These are phyloP conservation scores for Ceriops decandra DNA, from an alignment of 345 rosid species.

Conservation along the genomic window DNA sequence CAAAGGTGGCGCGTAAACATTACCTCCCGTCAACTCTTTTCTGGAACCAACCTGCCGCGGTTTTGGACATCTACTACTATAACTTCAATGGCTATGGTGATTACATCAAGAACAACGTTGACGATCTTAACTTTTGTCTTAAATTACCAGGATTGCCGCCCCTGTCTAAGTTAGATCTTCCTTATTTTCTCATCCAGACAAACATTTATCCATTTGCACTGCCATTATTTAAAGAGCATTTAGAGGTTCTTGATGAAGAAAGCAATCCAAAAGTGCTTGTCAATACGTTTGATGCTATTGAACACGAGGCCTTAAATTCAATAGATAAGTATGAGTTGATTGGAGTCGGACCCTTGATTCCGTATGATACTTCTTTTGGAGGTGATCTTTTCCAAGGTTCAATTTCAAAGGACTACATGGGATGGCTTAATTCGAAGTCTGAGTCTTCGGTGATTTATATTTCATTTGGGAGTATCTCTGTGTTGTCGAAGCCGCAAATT, in stretches of 20 bases:
- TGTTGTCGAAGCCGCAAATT: conserved; percentile 40
- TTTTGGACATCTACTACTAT: conserved; percentile 52
- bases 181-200: conserved; percentile 45
- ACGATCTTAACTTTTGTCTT: conserved; percentile 15
- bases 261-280: conserved; percentile 43
- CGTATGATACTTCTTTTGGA: conserved; percentile 25
- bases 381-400: conserved; percentile 33
- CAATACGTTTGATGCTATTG: conserved; percentile 62
- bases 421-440: conserved; percentile 43
- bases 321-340: conserved; percentile 24
- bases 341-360: conserved; percentile 51
- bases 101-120: conserved; percentile 20
- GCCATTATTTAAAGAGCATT: conserved; percentile 22
- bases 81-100: conserved; percentile 44
- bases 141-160: conserved; percentile 46
- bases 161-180: conserved; percentile 39
- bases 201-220: conserved; percentile 13
- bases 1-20: conserved; percentile 41
- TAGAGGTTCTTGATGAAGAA: conserved; percentile 35
- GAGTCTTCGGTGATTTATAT: conserved; percentile 39
- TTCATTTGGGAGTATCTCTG: conserved; percentile 51
- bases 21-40: conserved; percentile 39
- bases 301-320: conserved; percentile 39
- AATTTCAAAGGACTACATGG: conserved; percentile 29
- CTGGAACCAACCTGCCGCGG: conserved; percentile 74